Conservation (phyloP, 2,329 filamentous ascomycete species). For the Trichoderma endophyticum region DNA sequence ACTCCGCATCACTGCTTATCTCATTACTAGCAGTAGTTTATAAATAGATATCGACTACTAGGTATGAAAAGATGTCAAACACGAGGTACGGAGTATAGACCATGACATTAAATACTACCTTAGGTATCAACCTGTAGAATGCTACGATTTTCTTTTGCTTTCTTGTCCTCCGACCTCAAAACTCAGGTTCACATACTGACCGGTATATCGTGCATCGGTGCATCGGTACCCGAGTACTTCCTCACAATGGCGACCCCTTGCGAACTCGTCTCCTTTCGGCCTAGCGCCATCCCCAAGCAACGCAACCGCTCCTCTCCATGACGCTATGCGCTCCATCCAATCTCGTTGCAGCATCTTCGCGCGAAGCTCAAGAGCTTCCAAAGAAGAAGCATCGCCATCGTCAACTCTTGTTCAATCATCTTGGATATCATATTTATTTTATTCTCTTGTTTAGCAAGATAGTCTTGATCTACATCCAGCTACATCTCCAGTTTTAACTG, state of each 20-base stretch:
- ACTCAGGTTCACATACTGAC: too few relatives aligned
- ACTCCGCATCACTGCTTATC: not conserved
- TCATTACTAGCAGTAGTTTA: not conserved
- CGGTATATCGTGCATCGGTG: not conserved
- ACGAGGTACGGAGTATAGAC: not conserved
- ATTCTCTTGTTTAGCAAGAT: not conserved
- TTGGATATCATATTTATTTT: not conserved
- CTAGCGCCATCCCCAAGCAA: constrained; percentile 2
- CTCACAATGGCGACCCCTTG: not conserved
- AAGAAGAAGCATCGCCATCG: not conserved
- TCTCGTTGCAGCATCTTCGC: not conserved
- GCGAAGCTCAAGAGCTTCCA: not conserved
- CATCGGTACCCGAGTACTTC: not conserved
- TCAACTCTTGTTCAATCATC: not conserved
- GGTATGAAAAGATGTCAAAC: not conserved
- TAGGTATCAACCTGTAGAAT: not conserved
- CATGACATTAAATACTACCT: not conserved
- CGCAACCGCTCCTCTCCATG: constrained; percentile 14
- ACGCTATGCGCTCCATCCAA: constrained; percentile 4
- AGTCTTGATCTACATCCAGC: not conserved
- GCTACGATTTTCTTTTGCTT: too few relatives aligned
- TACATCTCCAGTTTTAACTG: not conserved
- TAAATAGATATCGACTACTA: not conserved
- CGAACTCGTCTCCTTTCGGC: not conserved
- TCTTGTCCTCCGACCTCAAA: not conserved